Evolutionary conservation across 2,329 filamentous ascomycete species (phyloP), one percentile per base, ranked within the genome.

Genomic region (Phialemonium atrogriseum): DNA sequence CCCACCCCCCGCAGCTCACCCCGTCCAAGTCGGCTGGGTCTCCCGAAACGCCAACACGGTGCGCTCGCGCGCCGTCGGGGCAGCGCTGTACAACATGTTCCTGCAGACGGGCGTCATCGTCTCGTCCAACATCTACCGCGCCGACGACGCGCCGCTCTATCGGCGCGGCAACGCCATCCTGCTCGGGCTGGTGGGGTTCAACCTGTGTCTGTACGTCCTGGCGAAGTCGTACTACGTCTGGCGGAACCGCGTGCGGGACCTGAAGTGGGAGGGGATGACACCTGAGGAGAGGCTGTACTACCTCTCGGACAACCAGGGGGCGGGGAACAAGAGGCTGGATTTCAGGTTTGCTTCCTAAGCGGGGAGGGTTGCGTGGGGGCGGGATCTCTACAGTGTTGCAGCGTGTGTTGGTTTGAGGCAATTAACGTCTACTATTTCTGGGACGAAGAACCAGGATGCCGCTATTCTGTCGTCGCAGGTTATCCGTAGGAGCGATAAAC

Each of bases 31-130:
- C 1, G 70, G 66, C 0, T 66, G 71, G 51, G 69, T 63, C 1
- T 71, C 67, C 3, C 62, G 70, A 26, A 77, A 77, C 40, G 64
- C 70, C 0, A 71, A 72, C 24, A 65, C 65, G 3, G 74, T 77
- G 2, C 60, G 70, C 7, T 74, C 70, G 7, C 54, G 74, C 9
- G 71, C 73, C 0, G 67, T 79, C 2, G 67, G 68, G 1, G 65
- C 68, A 2, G 71, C 70, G 1, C 48, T 73, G 7, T 77, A 77
- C 48, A 77, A 76, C 39, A 57, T 57, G 47, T 48, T 41, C 17
- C 46, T 52, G 5, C 49, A 56, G 55, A 45, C 44, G 1, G 42
- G 6, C 17, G 17, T 35, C 15, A 52, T 59, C 9, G 51, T 51
- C 12, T 35, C 39, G 2, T 42, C 46, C 4, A 43, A 57, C 34